Evolutionary conservation across 768 basidiomycete species (phyloP).

Genomic region (Suillus spraguei): DNA sequence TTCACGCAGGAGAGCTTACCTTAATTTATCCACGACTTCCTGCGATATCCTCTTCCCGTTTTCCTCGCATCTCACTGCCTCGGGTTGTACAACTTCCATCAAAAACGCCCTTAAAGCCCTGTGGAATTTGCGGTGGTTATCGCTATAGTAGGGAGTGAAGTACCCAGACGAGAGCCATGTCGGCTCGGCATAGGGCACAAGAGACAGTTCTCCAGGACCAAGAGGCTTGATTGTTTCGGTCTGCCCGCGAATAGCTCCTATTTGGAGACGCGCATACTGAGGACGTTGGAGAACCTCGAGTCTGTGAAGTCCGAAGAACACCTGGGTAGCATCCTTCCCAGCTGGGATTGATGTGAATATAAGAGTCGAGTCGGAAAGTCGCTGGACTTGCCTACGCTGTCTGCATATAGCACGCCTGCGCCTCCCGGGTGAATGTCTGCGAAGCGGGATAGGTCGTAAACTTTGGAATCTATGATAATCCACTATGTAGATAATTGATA

Average conservation of each 20-base stretch:
- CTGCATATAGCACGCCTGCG: constrained; percentile 66
- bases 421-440: constrained; percentile 86
- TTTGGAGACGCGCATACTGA: constrained; percentile 70
- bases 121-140: constrained; percentile 75
- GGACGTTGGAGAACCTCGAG: constrained; percentile 77
- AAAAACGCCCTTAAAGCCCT: constrained; percentile 75
- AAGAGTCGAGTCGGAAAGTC: background rate
- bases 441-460: constrained; percentile 83
- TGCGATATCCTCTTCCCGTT: constrained; percentile 86
- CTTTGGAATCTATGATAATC: constrained; percentile 80
- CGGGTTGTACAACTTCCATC: constrained; percentile 71
- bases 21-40: constrained; percentile 82
- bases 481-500: constrained; percentile 48
- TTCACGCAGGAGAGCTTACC: constrained; percentile 39
- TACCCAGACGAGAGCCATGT: constrained; percentile 75
- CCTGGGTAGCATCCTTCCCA: constrained; percentile 74
- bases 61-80: constrained; percentile 80
- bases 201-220: constrained; percentile 64
- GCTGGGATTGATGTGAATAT: constrained; percentile 38
- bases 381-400: constrained; percentile 58
- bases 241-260: constrained; percentile 62
- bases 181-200: constrained; percentile 85
- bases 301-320: constrained; percentile 86
- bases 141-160: constrained; percentile 77
- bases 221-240: constrained; percentile 55